These are phyloP conservation scores for Clitopilus hobsonii DNA, from an alignment of 768 basidiomycete species.

Conservation along the genomic window DNA sequence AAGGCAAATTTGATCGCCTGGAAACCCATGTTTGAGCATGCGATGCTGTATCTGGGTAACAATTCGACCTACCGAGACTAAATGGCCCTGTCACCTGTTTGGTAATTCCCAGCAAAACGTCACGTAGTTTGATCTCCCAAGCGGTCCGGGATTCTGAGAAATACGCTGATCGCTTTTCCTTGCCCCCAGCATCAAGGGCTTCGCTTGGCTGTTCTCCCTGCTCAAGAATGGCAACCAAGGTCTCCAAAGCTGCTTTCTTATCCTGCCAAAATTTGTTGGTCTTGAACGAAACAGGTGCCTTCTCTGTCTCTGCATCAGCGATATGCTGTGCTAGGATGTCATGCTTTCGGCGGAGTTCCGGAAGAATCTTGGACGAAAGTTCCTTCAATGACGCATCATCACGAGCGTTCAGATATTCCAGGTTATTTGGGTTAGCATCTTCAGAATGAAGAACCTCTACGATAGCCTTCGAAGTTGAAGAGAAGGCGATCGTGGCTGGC, in stretches of 20 bases:
- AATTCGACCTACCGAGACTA: constrained; percentile 46
- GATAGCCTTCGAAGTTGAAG: constrained; percentile 45
- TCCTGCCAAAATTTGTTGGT: constrained; percentile 58
- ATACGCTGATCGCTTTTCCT: constrained; percentile 41
- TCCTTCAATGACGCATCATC: constrained; percentile 44
- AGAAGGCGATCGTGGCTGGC: constrained; percentile 78
- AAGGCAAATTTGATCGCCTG: constrained; percentile 80
- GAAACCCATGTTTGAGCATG: not conserved
- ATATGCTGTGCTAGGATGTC: constrained; percentile 47
- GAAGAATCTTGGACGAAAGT: constrained; percentile 39
- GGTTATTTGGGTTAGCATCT: constrained; percentile 55
- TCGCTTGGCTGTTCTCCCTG: constrained; percentile 34
- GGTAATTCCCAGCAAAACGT: constrained; percentile 42
- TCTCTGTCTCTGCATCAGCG: constrained; percentile 42
- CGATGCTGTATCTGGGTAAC: not conserved
- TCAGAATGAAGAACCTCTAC: constrained; percentile 59
- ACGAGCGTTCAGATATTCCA: constrained; percentile 57
- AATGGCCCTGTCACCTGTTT: constrained; percentile 62
- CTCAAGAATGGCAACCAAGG: constrained; percentile 39
- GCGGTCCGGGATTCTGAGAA: constrained; percentile 42
- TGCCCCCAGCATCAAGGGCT: constrained; percentile 35
- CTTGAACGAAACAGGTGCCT: constrained; percentile 54
- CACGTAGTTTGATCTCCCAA: constrained; percentile 49
- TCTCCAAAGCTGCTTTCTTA: constrained; percentile 41
- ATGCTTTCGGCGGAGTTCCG: constrained; percentile 41